Evolutionary conservation across 306 rosid genomes (phyloP), one percentile per base, ranked within the genome.

Genomic region (Ormosia semicastrata): DNA sequence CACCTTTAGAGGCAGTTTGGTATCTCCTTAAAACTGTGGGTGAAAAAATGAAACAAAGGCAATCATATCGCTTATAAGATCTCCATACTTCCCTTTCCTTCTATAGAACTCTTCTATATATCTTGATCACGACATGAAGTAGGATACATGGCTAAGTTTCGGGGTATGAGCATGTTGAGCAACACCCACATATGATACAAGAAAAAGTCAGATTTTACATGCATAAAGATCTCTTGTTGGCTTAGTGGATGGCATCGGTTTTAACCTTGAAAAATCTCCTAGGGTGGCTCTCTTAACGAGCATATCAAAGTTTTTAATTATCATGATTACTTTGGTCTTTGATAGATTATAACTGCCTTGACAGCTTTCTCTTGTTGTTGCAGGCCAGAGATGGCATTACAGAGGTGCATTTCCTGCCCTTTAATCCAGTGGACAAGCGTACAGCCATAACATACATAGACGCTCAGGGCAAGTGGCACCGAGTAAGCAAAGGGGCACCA

Each of bases 401-500:
- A 29, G 97, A 92, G 83, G 84, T 91, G 9, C 97, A 92, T 75
- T 92, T 92, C 87, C 75, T 92, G 72, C 97, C 97, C 67, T 92
- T 92, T 15, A 92, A 92, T 81, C 97, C 97, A 3, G 95, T 91
- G 71, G 97, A 91, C 24, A 92, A 92, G 87, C 92, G 97, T 32
- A 91, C 97, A 8, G 97, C 97, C 66, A 90, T 92, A 39, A 91
- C 97, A 70, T 92, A 88, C 78, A 82, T 86, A 6, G 97, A 92
- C 67, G 6, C 65, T 12, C 33, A 78, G 0, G 91, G 92, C 60
- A 88, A 84, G 1, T 92, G 97, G 97, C 89, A 91, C 64, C 74
- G 97, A 71, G 90, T 87, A 32, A 92, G 92, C 90, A 92, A 92
- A 87, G 97, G 95, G 4, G 95, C 97, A 44, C 97, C 95, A 0